phyloP scores from a whole-genome alignment of 2,329 filamentous ascomycete genomes.

The Xylariaceae sp. region DNA sequence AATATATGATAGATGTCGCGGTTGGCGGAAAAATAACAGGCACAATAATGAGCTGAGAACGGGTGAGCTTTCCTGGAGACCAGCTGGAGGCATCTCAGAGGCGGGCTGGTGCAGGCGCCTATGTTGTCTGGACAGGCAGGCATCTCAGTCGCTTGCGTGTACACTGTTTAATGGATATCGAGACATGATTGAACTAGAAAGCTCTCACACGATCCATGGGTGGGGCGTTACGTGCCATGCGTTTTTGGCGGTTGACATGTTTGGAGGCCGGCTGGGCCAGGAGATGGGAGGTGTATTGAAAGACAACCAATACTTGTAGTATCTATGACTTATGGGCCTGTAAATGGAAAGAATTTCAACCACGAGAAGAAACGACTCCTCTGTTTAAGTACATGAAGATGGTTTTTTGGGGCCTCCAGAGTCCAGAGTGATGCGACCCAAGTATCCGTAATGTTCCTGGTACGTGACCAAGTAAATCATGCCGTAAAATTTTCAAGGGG shows the following conservation, averaged over 20 bases:
- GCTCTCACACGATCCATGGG: slow-evolving; percentile 26
- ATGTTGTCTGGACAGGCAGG: slow-evolving; percentile 19
- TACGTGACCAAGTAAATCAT: no score
- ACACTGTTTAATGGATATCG: slow-evolving; percentile 31
- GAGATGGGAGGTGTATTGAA: slow-evolving; percentile 14
- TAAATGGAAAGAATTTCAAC: slow-evolving; percentile 17
- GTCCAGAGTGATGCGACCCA: no score
- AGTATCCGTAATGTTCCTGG: no score
- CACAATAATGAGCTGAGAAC: slow-evolving; percentile 17
- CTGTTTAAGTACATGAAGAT: not conserved
- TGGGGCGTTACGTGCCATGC: slow-evolving; percentile 21
- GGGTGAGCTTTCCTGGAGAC: slow-evolving; percentile 6
- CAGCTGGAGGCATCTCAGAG: slow-evolving; percentile 3
- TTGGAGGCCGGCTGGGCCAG: slow-evolving; percentile 5
- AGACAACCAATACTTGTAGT: slow-evolving; percentile 18
- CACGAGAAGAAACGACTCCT: not conserved
- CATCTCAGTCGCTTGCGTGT: slow-evolving; percentile 12
- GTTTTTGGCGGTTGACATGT: slow-evolving; percentile 14
- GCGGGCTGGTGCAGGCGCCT: slow-evolving; percentile 3
- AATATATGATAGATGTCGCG: slow-evolving; percentile 24
- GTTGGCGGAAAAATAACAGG: slow-evolving; percentile 12
- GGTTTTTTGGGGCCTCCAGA: not conserved
- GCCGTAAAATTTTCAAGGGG: no score
- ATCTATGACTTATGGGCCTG: slow-evolving; percentile 19
- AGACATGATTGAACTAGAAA: slow-evolving; percentile 33